phyloP scores from a whole-genome alignment of 169 alveolate genomes.

The Plasmodium chabaudi region DNA sequence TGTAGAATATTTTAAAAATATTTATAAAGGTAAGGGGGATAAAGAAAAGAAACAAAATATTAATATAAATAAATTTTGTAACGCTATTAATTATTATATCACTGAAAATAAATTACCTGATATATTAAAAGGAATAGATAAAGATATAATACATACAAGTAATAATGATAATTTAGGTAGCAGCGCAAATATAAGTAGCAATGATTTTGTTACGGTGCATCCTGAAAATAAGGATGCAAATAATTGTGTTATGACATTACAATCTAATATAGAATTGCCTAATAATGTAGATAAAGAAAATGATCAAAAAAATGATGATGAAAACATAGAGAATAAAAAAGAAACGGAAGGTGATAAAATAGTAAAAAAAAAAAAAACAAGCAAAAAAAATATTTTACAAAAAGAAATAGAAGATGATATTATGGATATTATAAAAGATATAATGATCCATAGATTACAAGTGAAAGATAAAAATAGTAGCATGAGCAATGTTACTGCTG shows the following conservation, averaged over 20 bases:
- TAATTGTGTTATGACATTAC: not conserved
- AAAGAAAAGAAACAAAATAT: constrained; percentile 6
- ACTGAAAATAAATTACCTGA: constrained; percentile 1
- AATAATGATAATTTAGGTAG: not conserved
- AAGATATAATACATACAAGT: not conserved
- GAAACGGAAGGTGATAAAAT: not conserved
- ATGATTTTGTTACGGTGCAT: not conserved
- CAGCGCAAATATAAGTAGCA: not conserved
- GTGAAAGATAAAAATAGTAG: constrained; percentile 20
- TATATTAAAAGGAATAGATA: not conserved
- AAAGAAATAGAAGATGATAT: constrained; percentile 2
- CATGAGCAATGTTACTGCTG: not conserved
- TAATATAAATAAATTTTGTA: not conserved
- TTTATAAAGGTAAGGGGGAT: not conserved
- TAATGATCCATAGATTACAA: constrained; percentile 20
- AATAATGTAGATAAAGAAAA: not conserved
- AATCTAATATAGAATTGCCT: not conserved
- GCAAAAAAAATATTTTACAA: constrained; percentile 5
- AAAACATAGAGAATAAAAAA: not conserved
- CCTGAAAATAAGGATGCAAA: not conserved
- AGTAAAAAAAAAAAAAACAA: constrained; percentile 3
- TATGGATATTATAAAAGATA: not conserved
- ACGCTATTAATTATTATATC: constrained; percentile 8
- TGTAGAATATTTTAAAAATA: constrained; percentile 5
- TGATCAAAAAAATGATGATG: not conserved